Conservation (phyloP, 345 rosid species). For the Ceriops zippeliana region DNA sequence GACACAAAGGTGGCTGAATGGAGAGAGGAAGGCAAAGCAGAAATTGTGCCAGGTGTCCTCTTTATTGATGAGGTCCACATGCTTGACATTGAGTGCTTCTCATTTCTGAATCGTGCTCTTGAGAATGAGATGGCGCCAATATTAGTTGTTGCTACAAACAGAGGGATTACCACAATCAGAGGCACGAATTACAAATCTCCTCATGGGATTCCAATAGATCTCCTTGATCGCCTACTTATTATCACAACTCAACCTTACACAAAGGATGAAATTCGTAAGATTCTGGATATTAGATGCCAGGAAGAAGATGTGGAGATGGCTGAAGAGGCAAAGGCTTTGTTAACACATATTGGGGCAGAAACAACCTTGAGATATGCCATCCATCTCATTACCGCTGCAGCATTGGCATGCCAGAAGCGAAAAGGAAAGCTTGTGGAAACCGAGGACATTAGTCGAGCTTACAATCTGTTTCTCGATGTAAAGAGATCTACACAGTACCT, state of each 20-base stretch:
- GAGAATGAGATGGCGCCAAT: conserved; percentile 98
- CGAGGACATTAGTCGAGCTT: conserved; percentile 71
- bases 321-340: conserved; percentile 46
- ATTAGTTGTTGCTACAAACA: conserved; percentile 84
- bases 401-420: conserved; percentile 78
- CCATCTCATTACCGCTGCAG: conserved; percentile 78
- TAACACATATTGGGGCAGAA: conserved; percentile 78
- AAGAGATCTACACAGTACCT: conserved; percentile 90
- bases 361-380: conserved; percentile 93
- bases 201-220: conserved; percentile 94
- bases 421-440: conserved; percentile 73
- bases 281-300: conserved; percentile 87
- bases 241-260: conserved; percentile 80
- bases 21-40: conserved; percentile 99
- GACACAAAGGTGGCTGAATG: conserved; percentile 96
- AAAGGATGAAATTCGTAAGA: conserved; percentile 68
- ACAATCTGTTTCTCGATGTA: conserved; percentile 77
- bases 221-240: conserved; percentile 88
- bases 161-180: conserved; percentile 87
- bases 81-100: conserved; percentile 98
- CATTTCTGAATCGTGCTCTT: conserved; percentile 89
- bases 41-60: conserved; percentile 91
- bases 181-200: conserved; percentile 93
- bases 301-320: conserved; percentile 43
- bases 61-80: conserved; percentile 97